Conservation (phyloP, 345 rosid genomes). For the Acer yangbiense region DNA sequence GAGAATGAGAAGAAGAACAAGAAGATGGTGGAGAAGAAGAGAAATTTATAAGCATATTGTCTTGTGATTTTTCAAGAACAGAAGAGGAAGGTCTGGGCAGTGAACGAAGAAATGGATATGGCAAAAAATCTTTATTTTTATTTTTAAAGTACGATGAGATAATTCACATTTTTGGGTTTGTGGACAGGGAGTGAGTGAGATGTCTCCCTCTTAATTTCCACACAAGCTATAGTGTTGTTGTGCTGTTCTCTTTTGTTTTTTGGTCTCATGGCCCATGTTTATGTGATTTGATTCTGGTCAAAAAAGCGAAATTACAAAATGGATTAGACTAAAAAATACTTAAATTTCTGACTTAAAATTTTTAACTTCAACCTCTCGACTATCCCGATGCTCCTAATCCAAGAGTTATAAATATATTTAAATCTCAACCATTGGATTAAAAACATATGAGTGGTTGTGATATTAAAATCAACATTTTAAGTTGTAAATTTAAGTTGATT, state of each 20-base stretch:
- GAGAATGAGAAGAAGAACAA: conserved; percentile 42
- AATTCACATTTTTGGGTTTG: conserved; percentile 44
- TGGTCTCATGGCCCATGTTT: too few relatives aligned
- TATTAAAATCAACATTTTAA: too few relatives aligned
- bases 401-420: too few relatives aligned
- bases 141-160: conserved; percentile 28
- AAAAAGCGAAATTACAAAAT: too few relatives aligned
- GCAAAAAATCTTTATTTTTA: background rate
- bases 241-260: background rate
- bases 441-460: too few relatives aligned
- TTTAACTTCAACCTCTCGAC: too few relatives aligned
- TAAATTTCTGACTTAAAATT: too few relatives aligned
- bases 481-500: too few relatives aligned
- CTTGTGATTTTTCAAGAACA: conserved; percentile 5
- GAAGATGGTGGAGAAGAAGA: conserved; percentile 47
- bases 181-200: conserved; percentile 55
- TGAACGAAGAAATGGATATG: conserved; percentile 20
- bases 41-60: conserved; percentile 70
- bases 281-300: too few relatives aligned
- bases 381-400: too few relatives aligned
- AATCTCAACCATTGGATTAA: too few relatives aligned
- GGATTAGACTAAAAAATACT: too few relatives aligned
- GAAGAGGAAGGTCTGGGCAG: conserved; percentile 16
- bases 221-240: background rate
- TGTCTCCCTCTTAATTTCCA: conserved; percentile 28